phyloP scores from a whole-genome alignment of 108 stramenopile species.

The Nannochloropsis oceanica region DNA sequence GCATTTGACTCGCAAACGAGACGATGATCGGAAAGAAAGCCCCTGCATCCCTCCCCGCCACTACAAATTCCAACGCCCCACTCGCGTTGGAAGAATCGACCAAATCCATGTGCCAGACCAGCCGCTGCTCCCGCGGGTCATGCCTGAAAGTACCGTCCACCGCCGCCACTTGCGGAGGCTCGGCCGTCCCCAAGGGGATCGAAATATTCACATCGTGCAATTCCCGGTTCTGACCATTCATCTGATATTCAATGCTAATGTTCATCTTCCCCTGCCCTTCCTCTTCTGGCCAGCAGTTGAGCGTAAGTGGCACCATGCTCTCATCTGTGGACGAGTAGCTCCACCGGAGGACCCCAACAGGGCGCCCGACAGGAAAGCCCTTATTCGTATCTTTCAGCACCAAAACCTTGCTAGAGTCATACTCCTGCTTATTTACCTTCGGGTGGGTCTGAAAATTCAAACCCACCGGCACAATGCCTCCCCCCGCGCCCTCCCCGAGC shows the following conservation, averaged over 20 bases:
- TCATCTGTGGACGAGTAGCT: constrained; percentile 64
- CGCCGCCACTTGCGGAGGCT: constrained; percentile 55
- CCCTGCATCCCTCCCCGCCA: constrained; percentile 58
- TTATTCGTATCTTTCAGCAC: constrained; percentile 79
- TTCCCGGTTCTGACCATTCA: constrained; percentile 50
- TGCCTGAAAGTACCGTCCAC: constrained; percentile 84
- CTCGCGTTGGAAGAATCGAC: constrained; percentile 63
- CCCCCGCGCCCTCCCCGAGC: constrained; percentile 37
- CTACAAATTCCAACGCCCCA: constrained; percentile 79
- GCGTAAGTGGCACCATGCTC: constrained; percentile 55
- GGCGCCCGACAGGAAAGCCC: constrained; percentile 74
- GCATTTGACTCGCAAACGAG: constrained; percentile 68
- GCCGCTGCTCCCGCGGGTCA: constrained; percentile 65
- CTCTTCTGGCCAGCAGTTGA: constrained; percentile 98
- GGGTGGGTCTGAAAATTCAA: constrained; percentile 91
- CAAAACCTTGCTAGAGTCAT: constrained; percentile 60
- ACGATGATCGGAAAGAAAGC: constrained; percentile 90
- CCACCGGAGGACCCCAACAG: constrained; percentile 88
- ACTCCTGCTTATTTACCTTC: constrained; percentile 80
- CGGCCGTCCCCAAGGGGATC: constrained; percentile 76
- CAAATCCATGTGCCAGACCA: constrained; percentile 89
- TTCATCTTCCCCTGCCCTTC: constrained; percentile 75
- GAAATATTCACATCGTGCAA: constrained; percentile 82
- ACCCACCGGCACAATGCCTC: background rate
- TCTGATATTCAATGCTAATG: constrained; percentile 88